Evolutionary conservation across 352 stramenopile species (phyloP).

Genomic region (Peronospora belbahrii): DNA sequence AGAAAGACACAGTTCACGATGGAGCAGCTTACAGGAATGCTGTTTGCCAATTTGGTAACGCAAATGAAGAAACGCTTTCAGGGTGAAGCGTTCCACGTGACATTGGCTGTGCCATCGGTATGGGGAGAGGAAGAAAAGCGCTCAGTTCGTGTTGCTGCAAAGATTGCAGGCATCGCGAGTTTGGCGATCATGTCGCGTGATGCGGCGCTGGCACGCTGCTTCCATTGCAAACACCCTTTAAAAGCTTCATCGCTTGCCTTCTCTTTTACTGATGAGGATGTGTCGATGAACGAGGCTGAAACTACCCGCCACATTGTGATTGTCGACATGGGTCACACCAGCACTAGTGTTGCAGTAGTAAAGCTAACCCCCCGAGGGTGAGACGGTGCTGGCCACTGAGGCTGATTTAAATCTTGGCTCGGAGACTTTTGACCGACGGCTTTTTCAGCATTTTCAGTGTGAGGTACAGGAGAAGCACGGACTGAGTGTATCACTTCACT

Average conservation of each 20-base stretch:
- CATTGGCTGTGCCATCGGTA: slow-evolving; percentile 55
- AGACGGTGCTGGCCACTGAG: slow-evolving; percentile 47
- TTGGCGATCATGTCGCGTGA: slow-evolving; percentile 47
- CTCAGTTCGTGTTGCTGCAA: slow-evolving; percentile 38
- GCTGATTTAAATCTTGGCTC: slow-evolving; percentile 55
- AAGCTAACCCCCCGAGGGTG: slow-evolving; percentile 54
- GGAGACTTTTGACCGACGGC: slow-evolving; percentile 61
- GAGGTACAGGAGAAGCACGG: slow-evolving; percentile 53
- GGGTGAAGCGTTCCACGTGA: slow-evolving; percentile 42
- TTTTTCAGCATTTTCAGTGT: slow-evolving; percentile 78
- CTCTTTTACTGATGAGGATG: slow-evolving; percentile 14
- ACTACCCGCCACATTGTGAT: slow-evolving; percentile 60
- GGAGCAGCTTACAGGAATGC: slow-evolving; percentile 71
- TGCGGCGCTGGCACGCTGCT: slow-evolving; percentile 61
- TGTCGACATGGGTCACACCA: slow-evolving; percentile 84
- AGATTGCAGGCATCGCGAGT: slow-evolving; percentile 54
- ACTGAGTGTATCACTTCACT: slow-evolving; percentile 41
- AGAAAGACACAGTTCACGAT: slow-evolving; percentile 46
- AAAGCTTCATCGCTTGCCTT: slow-evolving; percentile 5
- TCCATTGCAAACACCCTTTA: slow-evolving; percentile 78
- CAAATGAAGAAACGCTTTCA: slow-evolving; percentile 57
- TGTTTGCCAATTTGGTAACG: slow-evolving; percentile 62
- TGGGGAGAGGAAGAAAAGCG: slow-evolving; percentile 48
- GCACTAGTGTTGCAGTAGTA: slow-evolving; percentile 61
- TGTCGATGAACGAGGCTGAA: slow-evolving; percentile 18